phyloP scores from a whole-genome alignment of 75 land plant species.

The Adiantum capillusveneris region DNA sequence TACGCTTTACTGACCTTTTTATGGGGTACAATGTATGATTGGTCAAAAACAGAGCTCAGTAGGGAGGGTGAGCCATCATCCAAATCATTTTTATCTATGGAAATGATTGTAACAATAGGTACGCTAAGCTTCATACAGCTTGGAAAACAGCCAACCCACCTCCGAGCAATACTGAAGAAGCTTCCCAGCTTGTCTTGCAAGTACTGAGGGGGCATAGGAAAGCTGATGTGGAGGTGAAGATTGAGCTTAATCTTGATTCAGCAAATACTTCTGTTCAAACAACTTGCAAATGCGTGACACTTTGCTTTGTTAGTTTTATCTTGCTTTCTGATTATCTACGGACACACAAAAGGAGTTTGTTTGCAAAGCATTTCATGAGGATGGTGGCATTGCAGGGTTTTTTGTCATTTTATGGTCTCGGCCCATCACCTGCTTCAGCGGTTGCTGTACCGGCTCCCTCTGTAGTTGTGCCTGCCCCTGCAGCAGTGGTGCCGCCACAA shows the following conservation, averaged over 20 bases:
- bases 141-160: slow-evolving; percentile 77
- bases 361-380: too few relatives aligned
- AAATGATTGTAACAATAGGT: slow-evolving; percentile 37
- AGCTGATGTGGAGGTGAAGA: slow-evolving; percentile 62
- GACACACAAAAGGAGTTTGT: too few relatives aligned
- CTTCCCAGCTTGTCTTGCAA: slow-evolving; percentile 49
- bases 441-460: not conserved
- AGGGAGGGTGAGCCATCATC: too few relatives aligned
- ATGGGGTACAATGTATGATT: too few relatives aligned
- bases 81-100: too few relatives aligned
- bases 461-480: slow-evolving; percentile 20
- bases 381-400: slow-evolving; percentile 49
- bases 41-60: too few relatives aligned
- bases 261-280: not conserved
- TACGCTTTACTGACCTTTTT: too few relatives aligned
- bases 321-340: too few relatives aligned
- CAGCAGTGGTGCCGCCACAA: slow-evolving; percentile 14
- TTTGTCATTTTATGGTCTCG: slow-evolving; percentile 52
- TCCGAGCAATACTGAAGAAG: slow-evolving; percentile 73
- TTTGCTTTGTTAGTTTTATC: too few relatives aligned
- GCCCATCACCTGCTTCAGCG: slow-evolving; percentile 7
- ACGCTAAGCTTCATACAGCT: slow-evolving; percentile 57
- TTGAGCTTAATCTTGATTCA: not conserved
- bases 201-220: slow-evolving; percentile 59
- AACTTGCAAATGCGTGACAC: too few relatives aligned